Base-by-base conservation (phyloP, 441 rosid genomes). In the Pelargonium myrrhifolium region DNA sequence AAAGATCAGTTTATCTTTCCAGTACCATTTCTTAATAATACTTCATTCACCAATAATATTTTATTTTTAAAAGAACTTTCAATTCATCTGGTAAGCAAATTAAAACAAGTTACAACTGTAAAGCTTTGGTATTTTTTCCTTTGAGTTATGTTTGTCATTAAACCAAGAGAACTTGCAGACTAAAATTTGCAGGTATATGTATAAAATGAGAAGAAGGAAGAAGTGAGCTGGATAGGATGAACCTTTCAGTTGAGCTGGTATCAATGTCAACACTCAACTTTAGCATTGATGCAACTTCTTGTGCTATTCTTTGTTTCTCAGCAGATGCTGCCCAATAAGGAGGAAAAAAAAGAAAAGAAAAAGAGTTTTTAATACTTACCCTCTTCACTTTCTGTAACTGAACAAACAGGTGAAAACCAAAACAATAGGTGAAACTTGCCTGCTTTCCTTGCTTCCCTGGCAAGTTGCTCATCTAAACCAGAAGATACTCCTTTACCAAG, bases 201-300 rank as follows among this genome's bases (percentile, higher is more conserved):
- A 42, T 21, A 59, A 42, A 42, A 7, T 26, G 20, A 18, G 15
- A 18, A 8, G 17, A 1, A 40, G 47, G 14, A 43, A 43, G 15
- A 4, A 47, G 55, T 47, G 55, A 47, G 55, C 6, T 47, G 17
- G 15, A 14, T 58, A 35, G 26, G 62, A 67, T 71, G 40, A 63
- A 89, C 98, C 95, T 84, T 82, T 89, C 92, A 68, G 86, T 80
- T 66, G 88, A 81, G 80, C 71, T 92, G 43, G 95, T 84, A 81
- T 86, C 92, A 42, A 92, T 68, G 39, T 86, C 87, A 67, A 92
- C 96, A 65, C 82, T 85, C 84, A 86, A 79, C 79, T 89, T 92
- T 51, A 92, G 88, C 82, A 85, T 66, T 12, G 92, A 87, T 22
- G 96, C 98, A 77, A 92, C 90, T 82, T 89, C 93, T 75, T 92